Base-by-base conservation (phyloP, 148 eudicot genomes). In the Dysphania ambrosioides region DNA sequence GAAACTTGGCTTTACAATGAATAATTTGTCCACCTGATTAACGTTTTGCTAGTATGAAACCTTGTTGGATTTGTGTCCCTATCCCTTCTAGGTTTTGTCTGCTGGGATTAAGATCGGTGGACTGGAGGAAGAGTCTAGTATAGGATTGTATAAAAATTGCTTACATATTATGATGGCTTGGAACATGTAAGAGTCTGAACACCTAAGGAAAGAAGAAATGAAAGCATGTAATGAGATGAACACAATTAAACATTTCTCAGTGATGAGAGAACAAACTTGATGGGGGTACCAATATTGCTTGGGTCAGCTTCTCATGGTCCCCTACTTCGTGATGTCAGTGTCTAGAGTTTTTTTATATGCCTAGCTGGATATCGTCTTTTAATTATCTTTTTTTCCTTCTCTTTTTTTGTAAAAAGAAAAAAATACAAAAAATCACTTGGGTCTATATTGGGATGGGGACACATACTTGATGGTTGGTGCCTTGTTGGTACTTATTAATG, bases 401-500 rank as follows among this genome's bases (percentile, higher is more conserved):
- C 23, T 24, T 21, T 72, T 19, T 44, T 2, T 8, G 63, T 47
- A 1, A 13, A 19, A 73, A 12, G 23, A 0, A 3, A 30, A 6
- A 61, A 13, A 15, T 60, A 71, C 19, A 68, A 66, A 49, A 74
- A 40, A 61, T 34, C 18, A 69, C 66, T 80, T 72, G 79, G 70
- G 67, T 80, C 51, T 72, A 57, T 78, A 68, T 74, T 62, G 74
- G 65, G 87, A 83, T 66, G 72, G 78, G 58, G 86, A 82, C 85
- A 79, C 80, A 73, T 75, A 79, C 76, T 76, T 63, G 71, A 67
- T 75, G 85, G 79, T 79, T 76, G n/a, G n/a, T n/a, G n/a, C n/a
- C n/a, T n/a, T n/a, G 81, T 82, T 76, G 83, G 77, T 74, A 70
- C 81, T 82, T 86, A 79, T 86, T 79, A 68, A 44, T 79, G 82